Conservation (phyloP, 306 rosid species). For the Psophocarpus tetragonolobus region DNA sequence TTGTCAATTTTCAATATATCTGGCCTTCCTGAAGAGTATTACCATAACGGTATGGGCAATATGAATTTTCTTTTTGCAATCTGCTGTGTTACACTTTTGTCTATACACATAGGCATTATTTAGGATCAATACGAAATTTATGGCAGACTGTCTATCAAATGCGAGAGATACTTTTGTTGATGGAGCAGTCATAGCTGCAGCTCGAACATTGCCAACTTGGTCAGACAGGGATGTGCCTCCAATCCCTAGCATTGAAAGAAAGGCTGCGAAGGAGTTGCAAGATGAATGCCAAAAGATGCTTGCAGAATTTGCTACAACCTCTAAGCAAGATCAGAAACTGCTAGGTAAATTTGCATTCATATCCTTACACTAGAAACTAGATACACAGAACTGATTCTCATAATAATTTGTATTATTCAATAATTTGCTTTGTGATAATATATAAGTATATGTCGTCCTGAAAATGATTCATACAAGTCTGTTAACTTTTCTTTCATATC, state of each 20-base stretch:
- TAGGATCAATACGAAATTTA: constrained; percentile 10
- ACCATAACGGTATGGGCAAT: constrained; percentile 63
- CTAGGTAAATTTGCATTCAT: constrained; percentile 50
- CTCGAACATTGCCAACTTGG: constrained; percentile 90
- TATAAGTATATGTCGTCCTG: neutral
- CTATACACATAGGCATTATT: constrained; percentile 17
- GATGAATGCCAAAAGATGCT: constrained; percentile 77
- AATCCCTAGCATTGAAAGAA: constrained; percentile 75
- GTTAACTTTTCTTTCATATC: neutral
- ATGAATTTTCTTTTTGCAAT: constrained; percentile 21
- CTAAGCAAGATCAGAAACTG: constrained; percentile 69
- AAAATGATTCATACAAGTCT: neutral
- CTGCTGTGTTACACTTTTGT: neutral
- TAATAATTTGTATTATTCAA: constrained; percentile 9
- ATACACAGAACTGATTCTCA: neutral
- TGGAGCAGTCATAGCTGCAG: constrained; percentile 89
- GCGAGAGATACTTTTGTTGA: constrained; percentile 73
- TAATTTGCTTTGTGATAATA: neutral
- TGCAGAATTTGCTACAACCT: constrained; percentile 58
- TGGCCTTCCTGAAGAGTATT: constrained; percentile 87
- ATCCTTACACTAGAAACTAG: constrained; percentile 2
- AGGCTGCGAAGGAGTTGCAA: constrained; percentile 74
- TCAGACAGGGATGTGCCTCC: constrained; percentile 85
- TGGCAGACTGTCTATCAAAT: constrained; percentile 62
- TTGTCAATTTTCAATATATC: constrained; percentile 90